Conservation (phyloP, 306 rosid species). For the Quercus alba region DNA sequence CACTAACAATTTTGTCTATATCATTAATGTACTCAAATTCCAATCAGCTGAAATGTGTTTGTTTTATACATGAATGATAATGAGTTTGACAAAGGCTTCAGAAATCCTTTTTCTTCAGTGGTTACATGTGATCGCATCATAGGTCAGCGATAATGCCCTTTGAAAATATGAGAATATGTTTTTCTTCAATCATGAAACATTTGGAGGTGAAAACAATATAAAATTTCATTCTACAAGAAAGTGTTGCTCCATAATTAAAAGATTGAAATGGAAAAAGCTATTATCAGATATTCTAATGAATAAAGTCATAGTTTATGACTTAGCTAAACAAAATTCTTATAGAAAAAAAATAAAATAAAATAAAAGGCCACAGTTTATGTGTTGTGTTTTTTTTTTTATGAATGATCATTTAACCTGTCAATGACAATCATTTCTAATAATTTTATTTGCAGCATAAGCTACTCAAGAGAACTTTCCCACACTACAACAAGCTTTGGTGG, state of each 20-base stretch:
- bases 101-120: neutral
- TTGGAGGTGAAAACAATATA: neutral
- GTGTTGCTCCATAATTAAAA: neutral
- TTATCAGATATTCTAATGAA: neutral
- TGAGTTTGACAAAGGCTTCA: neutral
- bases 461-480: slow-evolving; percentile 72
- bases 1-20: neutral
- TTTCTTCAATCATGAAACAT: neutral
- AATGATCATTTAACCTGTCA: neutral
- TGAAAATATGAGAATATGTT: neutral
- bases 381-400: neutral
- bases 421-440: neutral
- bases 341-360: too few species aligned
- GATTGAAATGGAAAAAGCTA: neutral
- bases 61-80: neutral
- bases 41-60: neutral
- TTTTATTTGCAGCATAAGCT: slow-evolving; percentile 43
- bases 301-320: neutral
- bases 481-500: slow-evolving; percentile 66
- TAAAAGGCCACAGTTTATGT: neutral
- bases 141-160: neutral
- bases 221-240: neutral
- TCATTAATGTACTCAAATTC: neutral
- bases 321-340: too few species aligned
- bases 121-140: neutral